These are phyloP conservation scores for Carex arenaria DNA, from an alignment of 202 grass and related monocot species.

Conservation along the genomic window DNA sequence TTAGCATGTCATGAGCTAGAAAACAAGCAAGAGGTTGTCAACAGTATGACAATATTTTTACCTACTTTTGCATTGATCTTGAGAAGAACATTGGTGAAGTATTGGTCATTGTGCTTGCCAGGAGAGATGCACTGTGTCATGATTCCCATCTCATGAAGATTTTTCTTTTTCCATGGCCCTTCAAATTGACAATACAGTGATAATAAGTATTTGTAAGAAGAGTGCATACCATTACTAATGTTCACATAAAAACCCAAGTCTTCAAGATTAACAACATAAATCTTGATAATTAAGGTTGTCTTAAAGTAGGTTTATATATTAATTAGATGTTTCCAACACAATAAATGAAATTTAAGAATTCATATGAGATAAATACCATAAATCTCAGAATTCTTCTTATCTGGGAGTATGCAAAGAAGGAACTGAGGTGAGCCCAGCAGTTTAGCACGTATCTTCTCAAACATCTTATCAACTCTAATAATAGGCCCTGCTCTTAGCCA, in stretches of 20 bases:
- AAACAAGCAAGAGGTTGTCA: conserved; percentile 9
- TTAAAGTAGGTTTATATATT: background rate
- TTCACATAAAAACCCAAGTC: background rate
- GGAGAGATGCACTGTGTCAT: conserved; percentile 86
- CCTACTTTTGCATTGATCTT: conserved; percentile 93
- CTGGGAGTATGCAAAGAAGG: conserved; percentile 82
- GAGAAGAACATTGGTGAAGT: conserved; percentile 87
- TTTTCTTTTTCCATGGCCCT: conserved; percentile 98
- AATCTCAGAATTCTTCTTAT: conserved; percentile 84
- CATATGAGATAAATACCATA: conserved; percentile 43
- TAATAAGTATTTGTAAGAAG: background rate
- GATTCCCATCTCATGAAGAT: conserved; percentile 82
- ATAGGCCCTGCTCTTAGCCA: conserved; percentile 54
- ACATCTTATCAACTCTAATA: conserved; percentile 82
- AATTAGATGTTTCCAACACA: too few relatives aligned
- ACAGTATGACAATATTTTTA: conserved; percentile 6
- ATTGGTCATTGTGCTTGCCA: conserved; percentile 82
- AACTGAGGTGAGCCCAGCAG: conserved; percentile 58
- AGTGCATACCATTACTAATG: background rate
- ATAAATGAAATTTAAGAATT: too few relatives aligned
- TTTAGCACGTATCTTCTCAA: conserved; percentile 61
- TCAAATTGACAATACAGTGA: conserved; percentile 22
- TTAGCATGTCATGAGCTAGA: background rate
- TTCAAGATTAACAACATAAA: background rate
- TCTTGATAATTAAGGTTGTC: background rate